A percentile compares a stretch with the other conserved stretches of the same genome.
phyloP scores from a whole-genome alignment of 306 rosid species.

The Oxytropis ochrocephala region DNA sequence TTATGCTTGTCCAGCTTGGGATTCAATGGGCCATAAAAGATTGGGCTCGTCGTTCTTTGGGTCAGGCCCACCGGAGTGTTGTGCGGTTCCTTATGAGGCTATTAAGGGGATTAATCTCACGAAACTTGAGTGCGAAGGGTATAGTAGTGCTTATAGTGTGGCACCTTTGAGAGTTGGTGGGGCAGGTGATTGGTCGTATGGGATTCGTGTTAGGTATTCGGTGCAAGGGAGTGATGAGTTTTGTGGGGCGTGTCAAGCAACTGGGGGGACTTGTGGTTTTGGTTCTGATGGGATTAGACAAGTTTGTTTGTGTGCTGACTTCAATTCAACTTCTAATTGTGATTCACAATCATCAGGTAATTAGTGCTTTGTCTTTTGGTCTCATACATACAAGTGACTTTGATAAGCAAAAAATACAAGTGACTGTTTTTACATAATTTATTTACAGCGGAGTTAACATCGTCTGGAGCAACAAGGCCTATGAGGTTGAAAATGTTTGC shows the following conservation, averaged over 20 bases:
- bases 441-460: constrained; percentile 34
- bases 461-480: constrained; percentile 37
- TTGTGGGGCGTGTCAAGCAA: constrained; percentile 81
- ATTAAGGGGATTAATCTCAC: constrained; percentile 72
- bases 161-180: constrained; percentile 80
- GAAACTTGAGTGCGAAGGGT: constrained; percentile 81
- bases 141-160: constrained; percentile 80
- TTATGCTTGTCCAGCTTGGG: constrained; percentile 86
- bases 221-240: constrained; percentile 69
- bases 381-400: background rate
- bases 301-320: constrained; percentile 67
- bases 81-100: constrained; percentile 64
- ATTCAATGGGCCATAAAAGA: constrained; percentile 48
- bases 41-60: constrained; percentile 41
- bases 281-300: constrained; percentile 64
- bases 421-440: background rate
- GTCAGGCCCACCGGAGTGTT: constrained; percentile 77
- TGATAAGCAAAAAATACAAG: no score
- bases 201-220: constrained; percentile 81
- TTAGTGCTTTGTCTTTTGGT: background rate
- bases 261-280: constrained; percentile 87
- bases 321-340: constrained; percentile 80
- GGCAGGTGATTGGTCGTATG: constrained; percentile 70
- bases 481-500: constrained; percentile 13
- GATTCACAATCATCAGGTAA: constrained; percentile 35